These are phyloP conservation scores for Leccinum insolens DNA, from an alignment of 1,284 basidiomycete genomes.

Conservation along the genomic window DNA sequence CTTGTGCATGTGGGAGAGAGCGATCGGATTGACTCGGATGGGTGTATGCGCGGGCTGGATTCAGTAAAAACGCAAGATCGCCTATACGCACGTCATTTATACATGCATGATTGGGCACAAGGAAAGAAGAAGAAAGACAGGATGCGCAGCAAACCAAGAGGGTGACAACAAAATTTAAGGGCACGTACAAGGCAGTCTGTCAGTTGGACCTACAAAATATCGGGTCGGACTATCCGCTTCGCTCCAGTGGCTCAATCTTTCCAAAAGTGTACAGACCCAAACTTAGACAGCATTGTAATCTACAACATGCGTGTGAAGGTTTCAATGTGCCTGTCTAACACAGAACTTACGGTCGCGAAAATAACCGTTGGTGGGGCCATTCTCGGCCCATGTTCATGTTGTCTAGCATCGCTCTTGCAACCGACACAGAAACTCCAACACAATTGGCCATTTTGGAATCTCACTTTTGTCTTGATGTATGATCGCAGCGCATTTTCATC, in stretches of 20 bases:
- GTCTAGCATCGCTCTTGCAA: neutral
- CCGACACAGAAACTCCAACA: neutral
- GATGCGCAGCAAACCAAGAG: neutral
- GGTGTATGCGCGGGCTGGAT: slow-evolving; percentile 4
- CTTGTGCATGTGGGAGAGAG: neutral
- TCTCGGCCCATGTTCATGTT: neutral
- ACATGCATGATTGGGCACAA: slow-evolving; percentile 7
- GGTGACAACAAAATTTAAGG: slow-evolving; percentile 5
- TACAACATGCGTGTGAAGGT: slow-evolving; percentile 3
- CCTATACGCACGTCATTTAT: slow-evolving; percentile 12
- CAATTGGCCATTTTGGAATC: neutral
- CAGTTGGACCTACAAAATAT: slow-evolving; percentile 27
- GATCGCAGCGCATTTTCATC: neutral
- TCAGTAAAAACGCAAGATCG: neutral
- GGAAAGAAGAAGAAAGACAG: neutral
- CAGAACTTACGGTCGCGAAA: no score
- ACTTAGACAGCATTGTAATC: slow-evolving; percentile 1
- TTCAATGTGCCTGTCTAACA: neutral
- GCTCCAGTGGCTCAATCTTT: slow-evolving; percentile 10
- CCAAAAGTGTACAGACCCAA: slow-evolving; percentile 23
- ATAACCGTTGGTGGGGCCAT: neutral
- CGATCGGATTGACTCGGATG: neutral
- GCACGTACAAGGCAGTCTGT: neutral
- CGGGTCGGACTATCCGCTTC: slow-evolving; percentile 13
- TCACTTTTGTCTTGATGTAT: neutral